Evolutionary conservation across 306 rosid genomes (phyloP).

Genomic region (Cyamopsis tetragonoloba): DNA sequence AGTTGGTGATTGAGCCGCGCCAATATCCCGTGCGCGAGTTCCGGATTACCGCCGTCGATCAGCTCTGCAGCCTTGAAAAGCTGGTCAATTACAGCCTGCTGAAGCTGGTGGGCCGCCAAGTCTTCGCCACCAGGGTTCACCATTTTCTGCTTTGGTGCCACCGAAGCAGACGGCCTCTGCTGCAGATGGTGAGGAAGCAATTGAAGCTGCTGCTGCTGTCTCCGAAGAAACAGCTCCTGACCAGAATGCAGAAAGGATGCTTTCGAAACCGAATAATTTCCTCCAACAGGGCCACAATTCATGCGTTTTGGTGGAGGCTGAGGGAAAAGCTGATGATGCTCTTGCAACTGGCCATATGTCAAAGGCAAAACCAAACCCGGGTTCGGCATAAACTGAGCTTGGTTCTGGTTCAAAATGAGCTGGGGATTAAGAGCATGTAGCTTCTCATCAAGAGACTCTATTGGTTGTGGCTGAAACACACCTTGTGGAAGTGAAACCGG

Average conservation of each 20-base stretch:
- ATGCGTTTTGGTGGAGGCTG: conserved; percentile 61
- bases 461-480: conserved; percentile 40
- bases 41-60: conserved; percentile 77
- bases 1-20: conserved; percentile 99
- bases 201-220: conserved; percentile 46
- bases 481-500: conserved; percentile 33
- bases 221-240: conserved; percentile 41
- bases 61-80: conserved; percentile 77
- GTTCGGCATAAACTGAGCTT: conserved; percentile 50
- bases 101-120: conserved; percentile 58
- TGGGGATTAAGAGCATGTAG: conserved; percentile 53
- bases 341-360: conserved; percentile 52
- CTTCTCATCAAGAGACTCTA: conserved; percentile 56
- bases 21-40: conserved; percentile 99
- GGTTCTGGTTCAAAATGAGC: conserved; percentile 53
- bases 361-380: conserved; percentile 58
- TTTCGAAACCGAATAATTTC: conserved; percentile 38
- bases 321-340: conserved; percentile 49
- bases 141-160: conserved; percentile 49
- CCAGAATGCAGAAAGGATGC: conserved; percentile 43
- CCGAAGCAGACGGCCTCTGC: conserved; percentile 38
- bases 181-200: conserved; percentile 43
- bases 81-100: conserved; percentile 65
- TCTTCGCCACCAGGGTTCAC: conserved; percentile 46
- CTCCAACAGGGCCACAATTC: conserved; percentile 41